These are phyloP conservation scores for Pseudocercospora macadamiae DNA, from an alignment of 2,329 filamentous ascomycete species.

Conservation along the genomic window DNA sequence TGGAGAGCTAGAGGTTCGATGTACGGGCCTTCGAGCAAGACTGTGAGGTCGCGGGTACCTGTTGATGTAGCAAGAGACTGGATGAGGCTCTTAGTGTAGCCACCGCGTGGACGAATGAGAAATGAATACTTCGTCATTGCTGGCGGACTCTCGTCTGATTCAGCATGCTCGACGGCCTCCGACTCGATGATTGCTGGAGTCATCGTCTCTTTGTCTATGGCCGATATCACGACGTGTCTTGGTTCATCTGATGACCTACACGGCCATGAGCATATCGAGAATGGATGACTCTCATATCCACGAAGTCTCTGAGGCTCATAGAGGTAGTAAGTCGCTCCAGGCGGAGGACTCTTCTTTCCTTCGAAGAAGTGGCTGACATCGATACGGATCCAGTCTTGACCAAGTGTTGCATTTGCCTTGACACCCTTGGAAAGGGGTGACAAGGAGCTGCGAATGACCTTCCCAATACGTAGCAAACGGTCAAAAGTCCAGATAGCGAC, in stretches of 20 bases:
- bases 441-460: not conserved
- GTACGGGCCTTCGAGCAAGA: constrained; percentile 20
- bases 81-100: constrained; percentile 53
- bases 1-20: not conserved
- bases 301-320: constrained; percentile 49
- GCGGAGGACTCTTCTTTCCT: constrained; percentile 36
- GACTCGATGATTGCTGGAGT: no score
- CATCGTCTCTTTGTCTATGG: no score
- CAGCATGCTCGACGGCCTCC: no score
- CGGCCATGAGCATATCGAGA: constrained; percentile 45
- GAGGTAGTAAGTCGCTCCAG: constrained; percentile 56
- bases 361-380: constrained; percentile 45
- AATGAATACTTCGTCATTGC: constrained; percentile 44
- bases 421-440: constrained; percentile 13
- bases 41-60: not conserved
- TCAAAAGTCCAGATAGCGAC: constrained; percentile 56
- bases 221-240: not conserved
- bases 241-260: not conserved
- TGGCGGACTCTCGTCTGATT: not conserved
- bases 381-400: constrained; percentile 51
- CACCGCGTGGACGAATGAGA: constrained; percentile 54
- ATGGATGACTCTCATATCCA: constrained; percentile 57
- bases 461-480: constrained; percentile 47
- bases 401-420: constrained; percentile 46
- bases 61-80: constrained; percentile 8